phyloP scores from a whole-genome alignment of 306 rosid species.

The Prosopis cineraria region DNA sequence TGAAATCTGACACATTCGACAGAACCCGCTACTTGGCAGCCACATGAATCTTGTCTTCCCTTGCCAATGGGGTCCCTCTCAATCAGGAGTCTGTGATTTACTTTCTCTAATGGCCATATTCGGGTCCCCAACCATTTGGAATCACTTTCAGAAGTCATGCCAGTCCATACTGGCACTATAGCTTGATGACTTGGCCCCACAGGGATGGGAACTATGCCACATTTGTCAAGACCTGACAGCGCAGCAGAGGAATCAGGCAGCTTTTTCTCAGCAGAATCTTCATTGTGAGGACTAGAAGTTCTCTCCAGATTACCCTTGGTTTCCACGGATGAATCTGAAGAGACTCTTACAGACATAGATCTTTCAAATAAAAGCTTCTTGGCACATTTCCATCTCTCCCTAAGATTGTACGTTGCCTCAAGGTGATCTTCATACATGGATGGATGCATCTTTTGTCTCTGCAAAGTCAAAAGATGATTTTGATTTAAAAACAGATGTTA shows the following conservation, averaged over 20 bases:
- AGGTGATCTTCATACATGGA: conserved; percentile 62
- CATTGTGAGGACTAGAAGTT: conserved; percentile 33
- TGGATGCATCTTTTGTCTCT: conserved; percentile 77
- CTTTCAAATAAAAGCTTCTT: conserved; percentile 34
- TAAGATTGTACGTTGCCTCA: conserved; percentile 60
- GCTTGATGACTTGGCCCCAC: conserved; percentile 63
- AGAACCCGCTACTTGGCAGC: conserved; percentile 62
- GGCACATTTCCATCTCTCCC: conserved; percentile 53
- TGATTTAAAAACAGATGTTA: conserved; percentile 27
- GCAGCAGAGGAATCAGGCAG: conserved; percentile 32
- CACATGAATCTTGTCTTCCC: conserved; percentile 82
- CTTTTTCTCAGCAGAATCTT: conserved; percentile 26
- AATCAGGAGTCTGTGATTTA: conserved; percentile 43
- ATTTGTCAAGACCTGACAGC: conserved; percentile 25
- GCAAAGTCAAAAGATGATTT: conserved; percentile 41
- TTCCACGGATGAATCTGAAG: conserved; percentile 41
- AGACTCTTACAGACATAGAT: conserved; percentile 20
- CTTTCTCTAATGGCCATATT: conserved; percentile 62
- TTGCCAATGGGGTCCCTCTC: conserved; percentile 85
- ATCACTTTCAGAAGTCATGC: conserved; percentile 53
- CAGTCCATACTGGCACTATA: conserved; percentile 66
- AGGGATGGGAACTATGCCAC: conserved; percentile 29
- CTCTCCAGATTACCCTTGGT: background rate
- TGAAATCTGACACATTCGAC: conserved; percentile 71
- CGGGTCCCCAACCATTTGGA: conserved; percentile 73